These are phyloP conservation scores for Neoconidiobolus thromboides DNA, from an alignment of 371 early-diverging fungal species.

Conservation along the genomic window DNA sequence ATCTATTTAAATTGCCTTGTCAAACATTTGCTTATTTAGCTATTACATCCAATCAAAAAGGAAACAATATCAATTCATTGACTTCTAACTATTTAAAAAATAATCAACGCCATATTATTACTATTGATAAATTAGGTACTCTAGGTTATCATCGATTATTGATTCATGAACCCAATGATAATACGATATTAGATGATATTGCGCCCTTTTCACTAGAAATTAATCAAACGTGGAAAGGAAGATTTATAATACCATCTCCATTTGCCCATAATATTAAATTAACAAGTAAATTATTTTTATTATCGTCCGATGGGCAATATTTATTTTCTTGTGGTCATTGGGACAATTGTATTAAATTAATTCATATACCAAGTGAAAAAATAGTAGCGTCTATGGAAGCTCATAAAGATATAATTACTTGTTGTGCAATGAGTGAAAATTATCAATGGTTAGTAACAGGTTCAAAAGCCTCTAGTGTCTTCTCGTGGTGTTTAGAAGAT, in stretches of 20 bases:
- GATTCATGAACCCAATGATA: neutral
- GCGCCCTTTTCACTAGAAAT: neutral
- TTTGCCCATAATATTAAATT: constrained; percentile 15
- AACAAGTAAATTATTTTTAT: constrained; percentile 19
- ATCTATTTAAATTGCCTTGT: constrained; percentile 3
- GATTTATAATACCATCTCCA: constrained; percentile 5
- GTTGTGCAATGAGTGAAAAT: constrained; percentile 25
- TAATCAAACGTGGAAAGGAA: neutral
- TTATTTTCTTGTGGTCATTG: constrained; percentile 22
- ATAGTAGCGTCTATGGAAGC: constrained; percentile 20
- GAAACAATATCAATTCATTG: neutral
- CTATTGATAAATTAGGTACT: neutral
- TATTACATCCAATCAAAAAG: neutral
- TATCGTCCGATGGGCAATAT: constrained; percentile 17
- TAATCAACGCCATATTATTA: neutral
- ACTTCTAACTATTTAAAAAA: neutral
- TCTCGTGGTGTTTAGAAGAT: constrained; percentile 24
- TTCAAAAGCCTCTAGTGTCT: constrained; percentile 38
- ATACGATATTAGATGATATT: neutral
- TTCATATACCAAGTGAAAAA: constrained; percentile 9
- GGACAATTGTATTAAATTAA: constrained; percentile 21
- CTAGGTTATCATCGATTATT: neutral
- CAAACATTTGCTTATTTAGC: neutral
- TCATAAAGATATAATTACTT: constrained; percentile 41
- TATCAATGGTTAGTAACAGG: constrained; percentile 32